phyloP scores from a whole-genome alignment of 192 early-diverging fungal species.

The Coemansia sp. region DNA sequence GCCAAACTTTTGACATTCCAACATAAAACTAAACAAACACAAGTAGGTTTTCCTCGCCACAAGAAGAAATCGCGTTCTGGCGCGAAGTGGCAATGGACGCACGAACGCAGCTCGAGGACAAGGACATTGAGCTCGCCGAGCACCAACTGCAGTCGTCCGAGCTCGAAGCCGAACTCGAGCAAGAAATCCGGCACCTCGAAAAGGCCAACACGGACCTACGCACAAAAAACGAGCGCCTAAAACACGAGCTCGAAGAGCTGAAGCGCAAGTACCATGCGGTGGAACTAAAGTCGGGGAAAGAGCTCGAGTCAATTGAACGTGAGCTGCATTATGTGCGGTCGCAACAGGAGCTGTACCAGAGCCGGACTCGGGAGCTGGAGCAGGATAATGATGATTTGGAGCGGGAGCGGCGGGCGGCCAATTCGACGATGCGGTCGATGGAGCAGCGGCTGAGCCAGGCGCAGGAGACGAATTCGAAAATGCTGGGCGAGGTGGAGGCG shows the following conservation, averaged over 20 bases:
- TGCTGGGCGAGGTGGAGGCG: slow-evolving; percentile 65
- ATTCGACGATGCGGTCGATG: slow-evolving; percentile 66
- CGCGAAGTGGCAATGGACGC: slow-evolving; percentile 54
- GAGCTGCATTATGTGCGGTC: slow-evolving; percentile 72
- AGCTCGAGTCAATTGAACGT: slow-evolving; percentile 67
- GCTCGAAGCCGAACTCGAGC: slow-evolving; percentile 70
- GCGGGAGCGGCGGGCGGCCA: slow-evolving; percentile 65
- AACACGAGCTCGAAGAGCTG: slow-evolving; percentile 68
- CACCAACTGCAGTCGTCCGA: slow-evolving; percentile 68
- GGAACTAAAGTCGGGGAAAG: slow-evolving; percentile 65
- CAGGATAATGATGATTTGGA: slow-evolving; percentile 79
- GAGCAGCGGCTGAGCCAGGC: slow-evolving; percentile 71
- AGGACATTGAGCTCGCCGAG: slow-evolving; percentile 62
- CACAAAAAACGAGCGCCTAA: slow-evolving; percentile 62
- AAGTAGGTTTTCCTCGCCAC: slow-evolving; percentile 52
- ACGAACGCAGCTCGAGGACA: slow-evolving; percentile 59
- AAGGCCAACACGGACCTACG: slow-evolving; percentile 63
- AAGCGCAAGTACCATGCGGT: slow-evolving; percentile 71
- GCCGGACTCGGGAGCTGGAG: slow-evolving; percentile 72
- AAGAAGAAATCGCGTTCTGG: slow-evolving; percentile 73
- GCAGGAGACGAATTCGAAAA: slow-evolving; percentile 65
- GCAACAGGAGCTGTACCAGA: slow-evolving; percentile 67
- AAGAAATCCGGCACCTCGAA: slow-evolving; percentile 70
- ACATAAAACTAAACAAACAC: not conserved
- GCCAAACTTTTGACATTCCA: not conserved